These are phyloP conservation scores for Talaromyces atroroseus DNA, from an alignment of 2,329 filamentous ascomycete species.

Conservation along the genomic window DNA sequence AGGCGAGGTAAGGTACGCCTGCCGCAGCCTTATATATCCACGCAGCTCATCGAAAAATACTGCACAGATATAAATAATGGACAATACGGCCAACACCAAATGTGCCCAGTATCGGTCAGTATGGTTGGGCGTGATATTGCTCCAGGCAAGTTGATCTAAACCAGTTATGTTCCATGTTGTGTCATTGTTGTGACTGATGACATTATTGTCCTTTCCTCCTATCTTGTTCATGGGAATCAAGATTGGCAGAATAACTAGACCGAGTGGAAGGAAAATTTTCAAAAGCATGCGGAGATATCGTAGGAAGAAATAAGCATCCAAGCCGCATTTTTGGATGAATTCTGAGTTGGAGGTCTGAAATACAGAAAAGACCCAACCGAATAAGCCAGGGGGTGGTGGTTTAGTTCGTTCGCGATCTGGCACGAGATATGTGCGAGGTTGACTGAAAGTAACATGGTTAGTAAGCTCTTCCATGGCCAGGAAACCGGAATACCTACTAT, in stretches of 20 bases:
- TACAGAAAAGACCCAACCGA: constrained; percentile 50
- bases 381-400: constrained; percentile 58
- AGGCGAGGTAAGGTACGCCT: constrained; percentile 89
- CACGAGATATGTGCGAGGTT: constrained; percentile 79
- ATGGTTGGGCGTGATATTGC: constrained; percentile 67
- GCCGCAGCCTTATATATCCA: constrained; percentile 85
- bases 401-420: constrained; percentile 77
- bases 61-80: constrained; percentile 78
- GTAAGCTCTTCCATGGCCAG: constrained; percentile 9
- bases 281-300: constrained; percentile 82
- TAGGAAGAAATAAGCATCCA: constrained; percentile 96
- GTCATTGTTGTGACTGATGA: constrained; percentile 35
- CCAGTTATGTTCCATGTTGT: constrained; percentile 53
- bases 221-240: constrained; percentile 78
- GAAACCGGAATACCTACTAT: constrained; percentile 55
- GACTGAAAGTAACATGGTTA: constrained; percentile 43
- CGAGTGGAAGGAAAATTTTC: constrained; percentile 84
- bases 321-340: constrained; percentile 88
- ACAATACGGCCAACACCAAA: constrained; percentile 68
- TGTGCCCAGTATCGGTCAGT: constrained; percentile 76
- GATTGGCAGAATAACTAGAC: constrained; percentile 72
- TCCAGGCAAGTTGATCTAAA: constrained; percentile 79
- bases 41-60: constrained; percentile 82
- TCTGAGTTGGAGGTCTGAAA: constrained; percentile 71
- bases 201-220: constrained; percentile 60